A percentile compares a stretch with the other conserved stretches of the same genome.
These are phyloP conservation scores for Malassezia dermatis DNA, from an alignment of 1,284 basidiomycete species.

Conservation along the genomic window DNA sequence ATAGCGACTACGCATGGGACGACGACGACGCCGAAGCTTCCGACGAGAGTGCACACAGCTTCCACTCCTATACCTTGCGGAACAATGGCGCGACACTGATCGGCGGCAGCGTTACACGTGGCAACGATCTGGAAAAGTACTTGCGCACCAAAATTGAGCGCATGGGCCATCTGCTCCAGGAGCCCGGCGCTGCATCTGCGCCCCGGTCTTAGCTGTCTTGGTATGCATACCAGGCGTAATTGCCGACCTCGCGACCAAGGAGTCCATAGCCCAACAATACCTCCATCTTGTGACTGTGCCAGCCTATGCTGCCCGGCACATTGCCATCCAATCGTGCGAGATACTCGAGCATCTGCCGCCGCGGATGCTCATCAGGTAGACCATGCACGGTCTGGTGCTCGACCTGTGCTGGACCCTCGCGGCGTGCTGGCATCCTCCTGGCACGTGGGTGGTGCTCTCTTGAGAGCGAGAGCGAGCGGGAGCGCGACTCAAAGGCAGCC, in stretches of 20 bases:
- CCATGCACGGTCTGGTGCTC: constrained; percentile 53
- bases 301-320: constrained; percentile 77
- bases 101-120: constrained; percentile 66
- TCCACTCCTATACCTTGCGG: constrained; percentile 50
- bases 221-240: constrained; percentile 56
- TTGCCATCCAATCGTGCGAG: constrained; percentile 75
- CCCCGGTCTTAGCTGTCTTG: constrained; percentile 2
- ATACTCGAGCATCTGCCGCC: constrained; percentile 59
- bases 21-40: constrained; percentile 11
- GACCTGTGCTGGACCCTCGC: constrained; percentile 4
- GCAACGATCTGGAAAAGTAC: constrained; percentile 87
- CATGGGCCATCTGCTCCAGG: constrained; percentile 86
- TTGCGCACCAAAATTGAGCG: constrained; percentile 84
- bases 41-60: constrained; percentile 23
- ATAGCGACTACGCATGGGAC: constrained; percentile 15
- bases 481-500: constrained; percentile 12
- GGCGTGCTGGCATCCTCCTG: constrained; percentile 6
- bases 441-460: constrained; percentile 17
- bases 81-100: constrained; percentile 68
- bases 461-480: constrained; percentile 28
- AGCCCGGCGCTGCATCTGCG: constrained; percentile 37
- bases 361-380: constrained; percentile 58
- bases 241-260: constrained; percentile 77
- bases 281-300: constrained; percentile 97
- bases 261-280: constrained; percentile 79